Base-by-base conservation (phyloP, 108 stramenopile species). In the Skeletonema tropicum region DNA sequence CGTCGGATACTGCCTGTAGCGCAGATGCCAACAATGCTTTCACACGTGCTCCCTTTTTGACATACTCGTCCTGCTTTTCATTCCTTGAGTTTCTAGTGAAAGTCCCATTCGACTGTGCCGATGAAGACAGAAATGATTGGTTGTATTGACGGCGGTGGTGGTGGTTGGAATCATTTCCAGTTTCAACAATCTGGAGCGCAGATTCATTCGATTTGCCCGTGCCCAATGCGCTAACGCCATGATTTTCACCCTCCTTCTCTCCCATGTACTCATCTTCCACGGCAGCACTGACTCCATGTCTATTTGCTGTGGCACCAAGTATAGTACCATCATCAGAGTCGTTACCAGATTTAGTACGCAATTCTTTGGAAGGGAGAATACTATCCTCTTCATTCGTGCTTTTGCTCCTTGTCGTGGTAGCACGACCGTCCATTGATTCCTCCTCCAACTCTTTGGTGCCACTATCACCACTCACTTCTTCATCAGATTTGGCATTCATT, bases 11-110 rank as follows among this genome's bases (percentile, higher is more conserved):
- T 13, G 76, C 66, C 29, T 73, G 71, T 12, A 89, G 65, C 8
- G 86, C 85, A 26, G 65, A 60, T 21, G 76, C 71, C 15, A 89
- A 13, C 21, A 90, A 60, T 25, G 75, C 57, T 58, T 83, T 86
- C 61, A 88, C 65, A 13, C 75, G 79, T 19, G 84, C 77, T 55
- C 87, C 86, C 13, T 45, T 72, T 38, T 81, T 82, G 66, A 90
- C 77, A 59, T 77, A 88, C 35, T 75, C 86, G 26, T 88, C 84
- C 41, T 77, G 75, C 41, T 76, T 71, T 45, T 66, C 39, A 63
- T 76, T 80, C 17, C 64, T 71, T 30, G 52, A 55, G 7, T 1
- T 23, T 23, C 52, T 23, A 21, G 21, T 23, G 25, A 55, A 1
- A 10, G 52, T 23, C 9, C 6, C 52, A 17, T 55, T 55, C 23